Base-by-base conservation (phyloP, 805 yeast genomes). In the Pichia nanzhaoensis region DNA sequence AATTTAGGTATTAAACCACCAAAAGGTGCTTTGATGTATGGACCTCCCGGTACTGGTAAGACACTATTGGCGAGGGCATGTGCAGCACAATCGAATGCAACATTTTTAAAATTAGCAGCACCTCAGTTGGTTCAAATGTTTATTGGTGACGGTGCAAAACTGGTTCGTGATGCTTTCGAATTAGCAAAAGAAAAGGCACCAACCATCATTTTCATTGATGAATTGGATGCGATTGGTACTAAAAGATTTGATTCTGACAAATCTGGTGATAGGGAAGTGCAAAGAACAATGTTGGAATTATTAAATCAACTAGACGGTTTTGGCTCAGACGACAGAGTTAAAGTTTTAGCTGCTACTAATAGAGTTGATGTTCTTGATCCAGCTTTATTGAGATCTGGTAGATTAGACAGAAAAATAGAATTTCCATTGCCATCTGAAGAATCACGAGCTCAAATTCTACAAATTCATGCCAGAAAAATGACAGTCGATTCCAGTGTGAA, bases 41-140 rank as follows among this genome's bases (percentile, higher is more conserved):
- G 99, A 32, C 98, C 99, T 8, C 99, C 99, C 44, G 99, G 99
- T 65, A 93, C 99, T 1, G 99, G 99, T 65, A 93, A 93, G 68
- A 93, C 99, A 2, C 71, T 93, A 50, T 74, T 93, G 54, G 99
- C 99, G 9, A 82, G 96, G 64, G 99, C 99, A 1, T 95, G 97
- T 70, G 99, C 99, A 20, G 96, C 97, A 44, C 98, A 93, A 66
- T 87, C 98, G 1, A 89, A 90, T 66, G 99, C 99, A 14, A 93
- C 99, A 0, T 93, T 93, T 64, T 74, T 93, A 62, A 87, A 95
- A 62, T 76, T 93, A 46, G 98, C 97, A 1, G 99, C 98, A 32
- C 96, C 99, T 8, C 99, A 93, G 67, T 79, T 93, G 53, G 97
- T 93, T 45, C 99, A 93, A 64, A 93, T 93, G 89, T 93, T 90